Base-by-base conservation (phyloP, 2,329 filamentous ascomycete genomes). In the Aureobasidium sp. region DNA sequence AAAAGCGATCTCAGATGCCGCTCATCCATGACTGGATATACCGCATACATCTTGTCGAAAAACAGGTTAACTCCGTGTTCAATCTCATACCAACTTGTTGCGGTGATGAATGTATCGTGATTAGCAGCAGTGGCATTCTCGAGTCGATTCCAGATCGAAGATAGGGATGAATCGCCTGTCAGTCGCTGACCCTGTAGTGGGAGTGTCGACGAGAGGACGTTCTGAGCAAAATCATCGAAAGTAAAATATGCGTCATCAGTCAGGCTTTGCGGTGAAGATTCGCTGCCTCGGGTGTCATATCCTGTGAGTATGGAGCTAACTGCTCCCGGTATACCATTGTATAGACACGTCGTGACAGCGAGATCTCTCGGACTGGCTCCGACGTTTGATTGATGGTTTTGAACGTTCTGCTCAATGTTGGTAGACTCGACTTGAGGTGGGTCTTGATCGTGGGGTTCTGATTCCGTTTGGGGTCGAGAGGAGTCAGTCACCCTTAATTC, bases 221-320 rank as follows among this genome's bases (percentile, higher is more conserved):
- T 65, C 32, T 65, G 55, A n/a, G 63, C 62, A 32, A 66, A 65
- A 17, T 65, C 64, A 27, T 64, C 61, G 39, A 65, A 66, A 1
- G 65, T 65, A 17, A 65, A 62, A 27, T 64, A 66, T 29, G 53
- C 60, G 10, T 65, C 51, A 24, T 50, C 24, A 2, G 48, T 9
- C 2, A n/a, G 32, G 26, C 17, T 24, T 13, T 52, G 29, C 17
- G 46, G 17, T 9, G 47, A 47, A 27, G 24, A 47, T 13, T 17
- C 24, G 26, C 9, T 27, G 13, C 1, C 24, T 17, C 15, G 44
- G 2, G 24, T 5, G 3, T 47, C 9, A 5, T 24, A 10, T 44
- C 5, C 41, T 34, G 37, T 5, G 8, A 4, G 12, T 7, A 17
- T 3, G 8, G 36, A 10, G 5, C 7, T 13, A 15, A 24, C 17